A percentile compares a stretch with the other conserved stretches of the same genome.
Conservation (phyloP, 257 asterid species). For the Forsythia suspensa region DNA sequence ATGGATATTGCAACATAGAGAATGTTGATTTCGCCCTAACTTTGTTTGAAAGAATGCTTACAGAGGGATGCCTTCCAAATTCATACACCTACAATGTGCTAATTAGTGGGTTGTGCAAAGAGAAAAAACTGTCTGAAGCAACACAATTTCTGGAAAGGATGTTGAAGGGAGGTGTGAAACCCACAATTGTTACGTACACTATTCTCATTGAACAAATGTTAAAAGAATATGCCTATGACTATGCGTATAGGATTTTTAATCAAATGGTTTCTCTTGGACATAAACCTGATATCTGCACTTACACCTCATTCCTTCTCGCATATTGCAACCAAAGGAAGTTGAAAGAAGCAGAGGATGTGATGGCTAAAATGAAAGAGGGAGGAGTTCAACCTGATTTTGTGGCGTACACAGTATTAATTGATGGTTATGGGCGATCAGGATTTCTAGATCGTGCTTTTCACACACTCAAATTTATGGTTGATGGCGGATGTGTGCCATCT, state of each 20-base stretch:
- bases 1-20: conserved; percentile 57
- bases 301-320: conserved; percentile 71
- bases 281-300: conserved; percentile 72
- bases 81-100: conserved; percentile 59
- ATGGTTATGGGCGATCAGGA: conserved; percentile 76
- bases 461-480: conserved; percentile 55
- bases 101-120: conserved; percentile 63
- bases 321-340: conserved; percentile 72
- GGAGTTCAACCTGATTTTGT: conserved; percentile 60
- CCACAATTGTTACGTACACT: conserved; percentile 54
- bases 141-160: conserved; percentile 47
- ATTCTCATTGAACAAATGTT: conserved; percentile 62
- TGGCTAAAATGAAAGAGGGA: conserved; percentile 52
- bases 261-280: conserved; percentile 48
- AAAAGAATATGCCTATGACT: conserved; percentile 56
- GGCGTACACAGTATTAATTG: conserved; percentile 65
- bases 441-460: conserved; percentile 47
- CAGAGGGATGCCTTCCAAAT: conserved; percentile 53
- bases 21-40: conserved; percentile 51
- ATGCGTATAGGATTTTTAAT: conserved; percentile 49
- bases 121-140: conserved; percentile 51
- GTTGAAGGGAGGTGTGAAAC: conserved; percentile 50
- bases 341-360: conserved; percentile 66
- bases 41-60: conserved; percentile 55
- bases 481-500: conserved; percentile 66